Evolutionary conservation across 129 eudicot genomes (phyloP).

Genomic region (Saposhnikovia divaricata): DNA sequence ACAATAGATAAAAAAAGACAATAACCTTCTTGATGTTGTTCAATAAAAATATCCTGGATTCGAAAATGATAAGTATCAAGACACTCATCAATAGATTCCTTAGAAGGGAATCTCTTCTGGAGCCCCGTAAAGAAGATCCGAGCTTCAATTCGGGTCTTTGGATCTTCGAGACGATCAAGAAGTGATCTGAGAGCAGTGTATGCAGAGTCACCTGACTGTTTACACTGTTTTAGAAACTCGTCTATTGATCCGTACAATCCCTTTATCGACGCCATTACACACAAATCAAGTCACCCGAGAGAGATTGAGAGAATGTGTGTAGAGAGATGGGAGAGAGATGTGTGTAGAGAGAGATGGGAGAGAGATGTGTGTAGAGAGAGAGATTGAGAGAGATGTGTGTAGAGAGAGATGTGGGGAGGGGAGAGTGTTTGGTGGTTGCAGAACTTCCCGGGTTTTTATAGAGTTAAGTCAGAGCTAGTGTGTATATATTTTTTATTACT

Average conservation of each 20-base stretch:
- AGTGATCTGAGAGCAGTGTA: conserved; percentile 76
- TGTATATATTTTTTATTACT: too few species aligned
- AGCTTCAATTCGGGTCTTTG: conserved; percentile 62
- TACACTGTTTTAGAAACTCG: conserved; percentile 60
- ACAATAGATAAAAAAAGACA: not conserved
- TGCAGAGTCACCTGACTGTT: conserved; percentile 81
- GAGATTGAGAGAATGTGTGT: not conserved
- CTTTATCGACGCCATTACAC: conserved; percentile 28
- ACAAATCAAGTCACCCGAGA: not conserved
- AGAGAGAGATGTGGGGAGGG: not conserved
- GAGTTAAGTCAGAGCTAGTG: not conserved
- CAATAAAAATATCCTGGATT: conserved; percentile 66
- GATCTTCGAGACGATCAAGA: conserved; percentile 80
- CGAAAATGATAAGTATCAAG: conserved; percentile 76
- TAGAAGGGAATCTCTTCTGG: conserved; percentile 46
- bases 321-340: not conserved
- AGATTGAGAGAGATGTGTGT: not conserved
- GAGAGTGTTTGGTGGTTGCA: not conserved
- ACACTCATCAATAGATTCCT: conserved; percentile 37
- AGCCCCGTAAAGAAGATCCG: conserved; percentile 78
- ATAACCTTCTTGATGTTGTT: conserved; percentile 47
- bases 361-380: not conserved
- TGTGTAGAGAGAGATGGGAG: not conserved
- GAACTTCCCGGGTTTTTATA: conserved; percentile 5
- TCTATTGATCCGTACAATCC: conserved; percentile 49